Base-by-base conservation (phyloP, 106 monocot genomes). In the Dendrobium nobile region DNA sequence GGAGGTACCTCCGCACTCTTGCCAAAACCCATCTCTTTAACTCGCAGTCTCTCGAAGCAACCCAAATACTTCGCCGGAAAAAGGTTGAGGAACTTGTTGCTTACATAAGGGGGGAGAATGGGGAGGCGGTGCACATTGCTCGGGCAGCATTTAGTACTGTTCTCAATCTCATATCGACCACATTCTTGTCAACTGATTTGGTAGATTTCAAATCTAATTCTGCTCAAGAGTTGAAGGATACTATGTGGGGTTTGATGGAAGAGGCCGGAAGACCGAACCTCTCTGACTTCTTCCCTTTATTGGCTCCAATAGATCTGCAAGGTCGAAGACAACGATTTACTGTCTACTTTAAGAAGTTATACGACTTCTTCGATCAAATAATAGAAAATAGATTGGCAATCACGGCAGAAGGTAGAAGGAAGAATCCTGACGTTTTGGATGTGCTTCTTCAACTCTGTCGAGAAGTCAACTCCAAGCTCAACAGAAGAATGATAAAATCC, bases 401-500 rank as follows among this genome's bases (percentile, higher is more conserved):
- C 27, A 4, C 19, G 4, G 20, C 64, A 0, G 18, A 10, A 40
- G 48, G 59, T 16, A 11, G 18, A 0, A 5, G 27, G 17, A 13
- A 64, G n/a, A 78, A 40, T 64, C 2, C 22, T 3, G 88, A 88
- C 22, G 68, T 88, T 59, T 78, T 88, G 42, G 80, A 85, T 75
- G 83, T 31, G 31, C 74, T 88, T 41, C 77, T 85, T 27, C 44
- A 80, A 9, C 48, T 47, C 67, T 78, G 65, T 44, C 3, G 31
- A 41, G 59, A 78, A 37, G 58, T 40, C 24, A 9, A 41, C 20
- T 27, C 41, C 41, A 78, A 78, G 41, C 45, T 79, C 20, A 65
- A 42, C 42, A 42, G 79, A 26, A 37, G 2, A 3, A 79, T 2
- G 9, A 44, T 79, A 67, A 67, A 9, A 79, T 65, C 79, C 67